phyloP scores from a whole-genome alignment of 768 basidiomycete species.

The Mycena vitilis region DNA sequence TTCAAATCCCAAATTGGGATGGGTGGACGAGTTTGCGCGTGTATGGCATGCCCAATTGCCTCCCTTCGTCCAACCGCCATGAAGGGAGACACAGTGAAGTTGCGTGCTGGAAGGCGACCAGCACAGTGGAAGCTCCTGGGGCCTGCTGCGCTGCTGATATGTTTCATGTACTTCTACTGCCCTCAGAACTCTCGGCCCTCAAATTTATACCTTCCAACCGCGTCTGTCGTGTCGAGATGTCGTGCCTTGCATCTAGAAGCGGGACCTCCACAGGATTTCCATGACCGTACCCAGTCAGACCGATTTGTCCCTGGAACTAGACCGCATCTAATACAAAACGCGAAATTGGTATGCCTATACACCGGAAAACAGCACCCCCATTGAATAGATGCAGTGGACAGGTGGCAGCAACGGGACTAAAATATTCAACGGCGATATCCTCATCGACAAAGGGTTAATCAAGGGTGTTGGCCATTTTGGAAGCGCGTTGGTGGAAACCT shows the following conservation, averaged over 20 bases:
- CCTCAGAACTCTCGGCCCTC: background rate
- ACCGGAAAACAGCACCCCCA: slow-evolving; percentile 38
- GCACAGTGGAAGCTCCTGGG: slow-evolving; percentile 2
- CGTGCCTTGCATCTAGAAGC: slow-evolving; percentile 51
- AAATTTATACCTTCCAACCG: background rate
- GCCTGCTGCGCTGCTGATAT: background rate
- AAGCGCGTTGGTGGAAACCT: slow-evolving; percentile 39
- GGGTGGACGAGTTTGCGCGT: slow-evolving; percentile 12
- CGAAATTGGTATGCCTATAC: slow-evolving; percentile 57
- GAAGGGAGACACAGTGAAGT: background rate
- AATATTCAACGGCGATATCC: slow-evolving; percentile 72
- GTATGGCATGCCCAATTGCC: background rate
- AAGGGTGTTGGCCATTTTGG: slow-evolving; percentile 65
- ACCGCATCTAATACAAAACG: slow-evolving; percentile 76
- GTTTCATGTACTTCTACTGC: slow-evolving; percentile 10
- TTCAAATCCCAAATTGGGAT: background rate
- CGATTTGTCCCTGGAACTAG: slow-evolving; percentile 73
- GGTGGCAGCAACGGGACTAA: slow-evolving; percentile 75
- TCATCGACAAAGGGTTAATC: slow-evolving; percentile 78
- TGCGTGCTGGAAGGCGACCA: background rate
- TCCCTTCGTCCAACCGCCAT: slow-evolving; percentile 6
- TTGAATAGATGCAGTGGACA: slow-evolving; percentile 70
- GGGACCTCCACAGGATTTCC: slow-evolving; percentile 60
- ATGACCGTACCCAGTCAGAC: slow-evolving; percentile 66
- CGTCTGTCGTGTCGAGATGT: slow-evolving; percentile 52